phyloP scores from a whole-genome alignment of 2,329 filamentous ascomycete genomes.

The Hypomyces perniciosus region DNA sequence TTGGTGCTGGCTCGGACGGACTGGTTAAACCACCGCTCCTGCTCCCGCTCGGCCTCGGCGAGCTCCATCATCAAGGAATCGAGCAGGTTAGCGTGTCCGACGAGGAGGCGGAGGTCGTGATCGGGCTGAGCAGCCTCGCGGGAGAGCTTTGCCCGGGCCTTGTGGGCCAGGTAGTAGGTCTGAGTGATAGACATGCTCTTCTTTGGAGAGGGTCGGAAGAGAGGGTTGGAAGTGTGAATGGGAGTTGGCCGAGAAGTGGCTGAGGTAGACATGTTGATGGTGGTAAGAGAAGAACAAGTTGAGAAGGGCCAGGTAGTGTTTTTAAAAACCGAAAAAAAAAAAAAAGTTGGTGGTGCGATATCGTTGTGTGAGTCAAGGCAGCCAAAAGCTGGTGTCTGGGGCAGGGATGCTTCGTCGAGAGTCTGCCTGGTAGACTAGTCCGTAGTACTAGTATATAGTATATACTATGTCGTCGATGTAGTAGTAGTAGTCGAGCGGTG shows the following conservation, averaged over 20 bases:
- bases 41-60: constrained; percentile 87
- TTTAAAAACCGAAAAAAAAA: neutral
- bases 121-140: constrained; percentile 83
- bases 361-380: constrained; percentile 22
- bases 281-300: constrained; percentile 6
- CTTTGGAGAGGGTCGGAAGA: constrained; percentile 40
- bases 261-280: constrained; percentile 26
- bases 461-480: constrained; percentile 1
- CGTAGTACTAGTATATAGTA: constrained; percentile 19
- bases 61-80: constrained; percentile 90
- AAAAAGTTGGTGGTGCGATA: neutral
- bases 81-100: constrained; percentile 97
- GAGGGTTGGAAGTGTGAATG: constrained; percentile 21
- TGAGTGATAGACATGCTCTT: constrained; percentile 97
- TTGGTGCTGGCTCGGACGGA: constrained; percentile 69
- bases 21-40: constrained; percentile 97
- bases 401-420: constrained; percentile 21
- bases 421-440: constrained; percentile 3
- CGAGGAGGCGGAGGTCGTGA: constrained; percentile 90
- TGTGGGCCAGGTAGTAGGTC: constrained; percentile 97
- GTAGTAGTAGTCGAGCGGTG: neutral
- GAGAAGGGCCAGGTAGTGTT: neutral
- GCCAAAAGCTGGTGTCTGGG: constrained; percentile 19
- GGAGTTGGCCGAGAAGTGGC: constrained; percentile 21
- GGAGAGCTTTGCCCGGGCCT: constrained; percentile 92